phyloP scores from a whole-genome alignment of 148 eudicot genomes.

The Camellia japonica region DNA sequence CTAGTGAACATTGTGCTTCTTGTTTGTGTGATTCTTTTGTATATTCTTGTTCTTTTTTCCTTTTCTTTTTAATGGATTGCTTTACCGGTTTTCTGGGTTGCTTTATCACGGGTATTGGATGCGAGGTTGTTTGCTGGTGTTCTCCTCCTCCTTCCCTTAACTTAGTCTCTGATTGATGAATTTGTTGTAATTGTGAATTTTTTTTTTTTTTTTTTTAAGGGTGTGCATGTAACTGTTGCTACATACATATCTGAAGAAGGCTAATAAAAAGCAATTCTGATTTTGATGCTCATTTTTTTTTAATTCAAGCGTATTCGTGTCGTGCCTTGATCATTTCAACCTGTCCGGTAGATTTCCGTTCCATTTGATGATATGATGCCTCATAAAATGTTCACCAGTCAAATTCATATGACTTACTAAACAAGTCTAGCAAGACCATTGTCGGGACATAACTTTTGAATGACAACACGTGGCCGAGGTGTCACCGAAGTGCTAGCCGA shows the following conservation, averaged over 20 bases:
- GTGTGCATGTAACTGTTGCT: neutral
- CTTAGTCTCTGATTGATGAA: conserved; percentile 2
- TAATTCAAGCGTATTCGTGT: too few species aligned
- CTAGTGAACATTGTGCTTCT: neutral
- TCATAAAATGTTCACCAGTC: neutral
- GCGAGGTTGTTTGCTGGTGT: conserved; percentile 36
- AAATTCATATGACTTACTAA: neutral
- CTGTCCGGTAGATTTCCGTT: neutral
- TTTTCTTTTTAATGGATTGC: neutral
- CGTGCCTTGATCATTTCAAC: neutral
- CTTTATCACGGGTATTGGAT: conserved; percentile 26
- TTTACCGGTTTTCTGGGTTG: neutral
- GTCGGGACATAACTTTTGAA: too few species aligned
- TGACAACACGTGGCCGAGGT: too few species aligned
- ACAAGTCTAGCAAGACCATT: neutral
- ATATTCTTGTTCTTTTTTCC: neutral
- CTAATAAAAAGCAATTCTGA: neutral
- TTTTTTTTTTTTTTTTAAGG: too few species aligned
- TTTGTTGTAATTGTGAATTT: neutral
- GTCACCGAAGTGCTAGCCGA: too few species aligned
- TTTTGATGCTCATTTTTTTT: neutral
- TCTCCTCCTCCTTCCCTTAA: conserved; percentile 40
- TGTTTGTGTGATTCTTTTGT: conserved; percentile 18
- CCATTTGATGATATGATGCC: too few species aligned
- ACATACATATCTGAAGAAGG: neutral